These are phyloP conservation scores for Penstemon barbatus DNA, from an alignment of 257 asterid species.

Conservation along the genomic window DNA sequence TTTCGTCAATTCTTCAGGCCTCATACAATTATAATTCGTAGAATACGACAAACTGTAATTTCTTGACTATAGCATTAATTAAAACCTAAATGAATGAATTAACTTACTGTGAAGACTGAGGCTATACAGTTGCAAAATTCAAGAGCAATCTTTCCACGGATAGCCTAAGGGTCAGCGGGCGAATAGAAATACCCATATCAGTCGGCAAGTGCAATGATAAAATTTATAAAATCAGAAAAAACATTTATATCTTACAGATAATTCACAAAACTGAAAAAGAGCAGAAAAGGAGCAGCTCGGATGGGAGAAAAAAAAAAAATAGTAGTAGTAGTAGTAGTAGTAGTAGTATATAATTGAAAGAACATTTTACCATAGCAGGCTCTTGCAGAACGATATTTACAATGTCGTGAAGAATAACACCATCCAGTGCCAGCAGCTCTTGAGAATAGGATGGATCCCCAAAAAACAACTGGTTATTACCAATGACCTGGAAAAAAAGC, in stretches of 20 bases:
- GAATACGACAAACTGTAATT: slow-evolving; percentile 3
- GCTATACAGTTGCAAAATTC: slow-evolving; percentile 79
- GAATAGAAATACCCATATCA: slow-evolving; percentile 16
- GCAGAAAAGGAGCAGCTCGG: slow-evolving; percentile 6
- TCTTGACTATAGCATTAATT: slow-evolving; percentile 11
- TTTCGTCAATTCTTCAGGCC: not conserved
- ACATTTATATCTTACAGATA: slow-evolving; percentile 4
- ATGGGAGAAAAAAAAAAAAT: slow-evolving; percentile 2
- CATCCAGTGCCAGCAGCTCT: slow-evolving; percentile 59
- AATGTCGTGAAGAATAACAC: slow-evolving; percentile 49
- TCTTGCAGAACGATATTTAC: slow-evolving; percentile 53
- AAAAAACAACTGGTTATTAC: slow-evolving; percentile 48
- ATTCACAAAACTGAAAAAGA: slow-evolving; percentile 10
- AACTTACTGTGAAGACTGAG: slow-evolving; percentile 64
- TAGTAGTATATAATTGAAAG: slow-evolving; percentile 9
- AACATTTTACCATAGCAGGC: slow-evolving; percentile 53
- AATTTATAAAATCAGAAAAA: slow-evolving; percentile 4
- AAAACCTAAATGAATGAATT: not conserved
- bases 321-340: slow-evolving; percentile 6
- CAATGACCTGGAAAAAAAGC: slow-evolving; percentile 43
- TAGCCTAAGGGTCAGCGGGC: slow-evolving; percentile 45
- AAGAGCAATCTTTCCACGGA: slow-evolving; percentile 69
- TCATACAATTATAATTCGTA: not conserved
- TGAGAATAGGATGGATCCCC: slow-evolving; percentile 50
- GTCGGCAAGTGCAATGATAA: slow-evolving; percentile 4